Evolutionary conservation across 768 basidiomycete species (phyloP).

Genomic region (Chalciporus chontae): DNA sequence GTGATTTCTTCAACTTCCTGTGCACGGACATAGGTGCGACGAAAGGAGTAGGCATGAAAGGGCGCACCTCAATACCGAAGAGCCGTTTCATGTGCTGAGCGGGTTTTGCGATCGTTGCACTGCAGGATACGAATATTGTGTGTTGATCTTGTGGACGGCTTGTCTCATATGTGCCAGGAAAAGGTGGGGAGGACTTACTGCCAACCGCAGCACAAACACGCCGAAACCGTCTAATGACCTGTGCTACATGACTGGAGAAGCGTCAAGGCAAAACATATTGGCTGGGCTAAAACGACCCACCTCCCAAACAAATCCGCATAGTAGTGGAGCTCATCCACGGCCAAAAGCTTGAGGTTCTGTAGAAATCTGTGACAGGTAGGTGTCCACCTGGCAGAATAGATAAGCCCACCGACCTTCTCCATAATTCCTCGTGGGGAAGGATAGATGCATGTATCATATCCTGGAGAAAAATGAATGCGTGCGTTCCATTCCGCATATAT

Average conservation of each 20-base stretch:
- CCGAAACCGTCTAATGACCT: constrained; percentile 71
- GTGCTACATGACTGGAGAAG: constrained; percentile 61
- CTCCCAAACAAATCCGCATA: constrained; percentile 77
- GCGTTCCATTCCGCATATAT: neutral
- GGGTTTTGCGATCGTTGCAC: constrained; percentile 82
- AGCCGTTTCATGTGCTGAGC: constrained; percentile 70
- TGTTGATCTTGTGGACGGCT: constrained; percentile 39
- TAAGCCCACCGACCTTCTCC: constrained; percentile 57
- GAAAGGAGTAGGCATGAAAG: neutral
- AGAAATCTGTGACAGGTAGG: constrained; percentile 51
- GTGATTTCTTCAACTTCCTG: constrained; percentile 64
- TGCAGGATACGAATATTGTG: constrained; percentile 75
- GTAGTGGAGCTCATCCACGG: constrained; percentile 85
- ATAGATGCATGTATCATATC: constrained; percentile 86
- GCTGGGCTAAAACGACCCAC: too few relatives aligned
- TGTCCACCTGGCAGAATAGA: neutral
- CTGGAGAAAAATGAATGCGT: constrained; percentile 32
- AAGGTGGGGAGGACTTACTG: constrained; percentile 43
- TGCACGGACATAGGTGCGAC: neutral
- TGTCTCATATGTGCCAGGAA: neutral
- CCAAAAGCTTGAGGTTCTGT: constrained; percentile 71
- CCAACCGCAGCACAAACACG: constrained; percentile 75
- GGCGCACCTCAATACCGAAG: constrained; percentile 55
- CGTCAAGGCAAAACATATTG: too few relatives aligned
- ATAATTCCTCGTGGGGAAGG: constrained; percentile 77